Conservation (phyloP, 805 yeast species). For the Candida hispaniensis region DNA sequence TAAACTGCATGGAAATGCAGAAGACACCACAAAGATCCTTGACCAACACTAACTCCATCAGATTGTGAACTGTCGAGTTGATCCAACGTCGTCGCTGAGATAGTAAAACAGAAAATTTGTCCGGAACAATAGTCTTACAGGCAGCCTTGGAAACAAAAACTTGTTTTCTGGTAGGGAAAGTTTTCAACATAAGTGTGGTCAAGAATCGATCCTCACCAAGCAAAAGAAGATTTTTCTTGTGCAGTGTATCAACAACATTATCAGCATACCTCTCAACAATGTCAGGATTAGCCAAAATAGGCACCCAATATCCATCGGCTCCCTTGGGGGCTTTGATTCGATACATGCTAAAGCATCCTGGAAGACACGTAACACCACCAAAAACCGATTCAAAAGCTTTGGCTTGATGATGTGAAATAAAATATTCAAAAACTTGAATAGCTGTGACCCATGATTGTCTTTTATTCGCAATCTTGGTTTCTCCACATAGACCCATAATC, state of each 20-base stretch:
- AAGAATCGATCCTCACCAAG: constrained; percentile 88
- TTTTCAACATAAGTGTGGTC: constrained; percentile 74
- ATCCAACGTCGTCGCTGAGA: constrained; percentile 98
- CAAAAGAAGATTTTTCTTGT: constrained; percentile 71
- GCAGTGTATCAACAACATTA: constrained; percentile 73
- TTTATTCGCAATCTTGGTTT: constrained; percentile 83
- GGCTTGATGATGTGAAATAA: constrained; percentile 87
- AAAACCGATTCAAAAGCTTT: constrained; percentile 90
- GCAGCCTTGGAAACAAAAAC: constrained; percentile 84
- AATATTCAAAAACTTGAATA: constrained; percentile 90
- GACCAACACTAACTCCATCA: constrained; percentile 77
- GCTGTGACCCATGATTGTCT: constrained; percentile 79
- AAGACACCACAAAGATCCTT: constrained; percentile 90
- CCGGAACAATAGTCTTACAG: constrained; percentile 85
- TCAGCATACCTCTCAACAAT: constrained; percentile 87
- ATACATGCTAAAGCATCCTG: constrained; percentile 92
- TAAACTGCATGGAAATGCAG: constrained; percentile 92
- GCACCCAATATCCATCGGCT: constrained; percentile 74
- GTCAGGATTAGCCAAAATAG: constrained; percentile 86
- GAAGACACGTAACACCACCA: constrained; percentile 91
- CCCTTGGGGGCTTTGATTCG: constrained; percentile 87
- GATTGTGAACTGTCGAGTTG: constrained; percentile 87
- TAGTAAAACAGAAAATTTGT: constrained; percentile 60
- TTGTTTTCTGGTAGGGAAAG: constrained; percentile 84
- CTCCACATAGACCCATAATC: constrained; percentile 92